phyloP scores from a whole-genome alignment of 2,329 filamentous ascomycete genomes.

The Penicillium sp. region DNA sequence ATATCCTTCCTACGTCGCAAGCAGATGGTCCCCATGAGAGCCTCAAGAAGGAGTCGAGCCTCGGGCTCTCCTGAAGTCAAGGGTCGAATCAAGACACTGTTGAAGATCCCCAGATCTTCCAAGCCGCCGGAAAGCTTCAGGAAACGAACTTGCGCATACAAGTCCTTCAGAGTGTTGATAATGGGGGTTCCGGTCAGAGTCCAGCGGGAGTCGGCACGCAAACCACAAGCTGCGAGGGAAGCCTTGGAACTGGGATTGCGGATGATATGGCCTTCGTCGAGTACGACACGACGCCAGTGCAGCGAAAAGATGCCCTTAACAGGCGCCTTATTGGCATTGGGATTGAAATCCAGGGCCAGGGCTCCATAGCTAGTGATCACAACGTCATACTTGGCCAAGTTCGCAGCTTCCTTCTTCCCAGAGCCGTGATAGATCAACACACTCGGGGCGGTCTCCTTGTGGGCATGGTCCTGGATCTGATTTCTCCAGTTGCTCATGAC shows the following conservation, averaged over 20 bases:
- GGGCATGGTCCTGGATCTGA: slow-evolving; percentile 66
- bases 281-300: slow-evolving; percentile 67
- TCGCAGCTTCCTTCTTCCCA: slow-evolving; percentile 49
- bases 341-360: slow-evolving; percentile 57
- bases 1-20: slow-evolving; percentile 78
- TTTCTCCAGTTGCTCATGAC: slow-evolving; percentile 88
- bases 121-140: slow-evolving; percentile 66
- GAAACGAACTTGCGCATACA: slow-evolving; percentile 72
- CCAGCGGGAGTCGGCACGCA: slow-evolving; percentile 68
- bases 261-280: slow-evolving; percentile 77
- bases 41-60: slow-evolving; percentile 60
- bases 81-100: slow-evolving; percentile 60
- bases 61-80: slow-evolving; percentile 50
- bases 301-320: slow-evolving; percentile 52
- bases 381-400: slow-evolving; percentile 61
- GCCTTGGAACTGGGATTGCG: slow-evolving; percentile 67
- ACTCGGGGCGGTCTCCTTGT: slow-evolving; percentile 52
- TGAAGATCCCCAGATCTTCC: slow-evolving; percentile 64
- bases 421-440: slow-evolving; percentile 67
- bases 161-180: slow-evolving; percentile 70
- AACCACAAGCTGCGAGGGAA: slow-evolving; percentile 57
- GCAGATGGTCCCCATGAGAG: slow-evolving; percentile 70
- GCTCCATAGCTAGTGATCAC: slow-evolving; percentile 80
- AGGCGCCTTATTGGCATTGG: slow-evolving; percentile 39
- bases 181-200: slow-evolving; percentile 73